A percentile compares a stretch with the other conserved stretches of the same genome.
phyloP scores from a whole-genome alignment of 1,139 yeast genomes.

The Suhomyces terraborum region DNA sequence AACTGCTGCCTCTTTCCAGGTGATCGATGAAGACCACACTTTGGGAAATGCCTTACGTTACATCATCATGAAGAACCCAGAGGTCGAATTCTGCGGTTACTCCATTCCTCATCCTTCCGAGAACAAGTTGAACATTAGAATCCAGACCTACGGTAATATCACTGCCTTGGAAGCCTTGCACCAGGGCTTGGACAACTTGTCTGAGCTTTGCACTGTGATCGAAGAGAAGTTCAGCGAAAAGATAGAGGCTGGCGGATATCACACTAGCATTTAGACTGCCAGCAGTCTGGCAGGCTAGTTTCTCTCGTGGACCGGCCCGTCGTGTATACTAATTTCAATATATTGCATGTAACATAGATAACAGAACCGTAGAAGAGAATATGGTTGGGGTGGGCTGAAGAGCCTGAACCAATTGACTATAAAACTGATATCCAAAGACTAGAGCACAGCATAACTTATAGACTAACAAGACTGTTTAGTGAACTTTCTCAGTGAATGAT shows the following conservation, averaged over 20 bases:
- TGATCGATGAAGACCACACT: slow-evolving; percentile 92
- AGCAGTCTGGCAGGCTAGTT: slow-evolving; percentile 5
- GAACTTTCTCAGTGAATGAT: no score
- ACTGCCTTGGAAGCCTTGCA: slow-evolving; percentile 94
- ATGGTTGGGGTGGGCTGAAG: no score
- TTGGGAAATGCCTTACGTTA: slow-evolving; percentile 91
- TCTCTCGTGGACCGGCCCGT: slow-evolving; percentile 1
- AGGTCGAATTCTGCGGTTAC: slow-evolving; percentile 97
- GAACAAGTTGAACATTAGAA: slow-evolving; percentile 81
- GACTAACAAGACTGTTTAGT: no score
- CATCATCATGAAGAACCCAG: slow-evolving; percentile 95
- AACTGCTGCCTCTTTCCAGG: slow-evolving; percentile 91
- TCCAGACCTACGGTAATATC: slow-evolving; percentile 87
- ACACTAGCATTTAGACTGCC: slow-evolving; percentile 24
- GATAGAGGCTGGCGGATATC: slow-evolving; percentile 53
- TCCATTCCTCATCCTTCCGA: slow-evolving; percentile 99
- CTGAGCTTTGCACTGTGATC: slow-evolving; percentile 79
- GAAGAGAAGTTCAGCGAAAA: slow-evolving; percentile 74
- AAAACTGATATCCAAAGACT: no score
- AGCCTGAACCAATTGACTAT: no score
- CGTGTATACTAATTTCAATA: slow-evolving; percentile 11
- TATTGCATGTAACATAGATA: slow-evolving; percentile 10
- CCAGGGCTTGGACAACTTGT: slow-evolving; percentile 84
- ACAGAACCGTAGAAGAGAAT: no score
- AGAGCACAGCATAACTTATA: no score